Evolutionary conservation across 169 alveolate species (phyloP), one percentile per base, ranked within the genome.

Genomic region (Miamiensis avidus): DNA sequence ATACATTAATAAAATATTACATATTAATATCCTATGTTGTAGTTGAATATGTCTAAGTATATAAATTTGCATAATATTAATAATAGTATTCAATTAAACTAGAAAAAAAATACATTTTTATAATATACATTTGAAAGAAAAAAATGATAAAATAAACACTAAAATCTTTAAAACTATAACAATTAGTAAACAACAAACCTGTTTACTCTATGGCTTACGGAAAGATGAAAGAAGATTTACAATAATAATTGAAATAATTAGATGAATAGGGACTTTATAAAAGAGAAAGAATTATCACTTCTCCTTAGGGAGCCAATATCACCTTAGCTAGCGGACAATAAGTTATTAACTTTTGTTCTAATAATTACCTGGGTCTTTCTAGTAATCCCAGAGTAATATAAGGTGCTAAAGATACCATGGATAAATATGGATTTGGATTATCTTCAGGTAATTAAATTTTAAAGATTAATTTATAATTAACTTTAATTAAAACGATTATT

Each of bases 301-400:
- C 86, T 11, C 82, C 88, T 29, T 77, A 87, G 34, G 76, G 74
- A 25, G 34, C 74, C 0, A 74, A 87, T 27, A 90, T 90, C 32
- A 81, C 73, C 20, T 49, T 49, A 15, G 74, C 83, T 0, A 76
- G 83, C 27, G 90, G 89, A 15, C 20, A 87, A 33, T 74, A 84
- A 64, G 94, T 92, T 29, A 31, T 93, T 76, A 93, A 91, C 84
- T 91, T 93, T 76, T 93, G 95, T 32, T 92, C 95, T 0, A 93
- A 93, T 82, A 93, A 93, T 82, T 93, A 93, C 89, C 83, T 93
- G 0, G 96, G 96, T 0, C 82, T 89, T 1, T 49, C 90, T 49
- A 82, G 83, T 75, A 69, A 87, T 69, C 65, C 78, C 26, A 72
- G 83, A 69, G 81, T 89, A n/a, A 76, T 78, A 28, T 34, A 81